Percentiles rank a stretch among this genome's conserved stretches.
Evolutionary conservation across 129 eudicot species (phyloP).

Genomic region (Arctium minus): DNA sequence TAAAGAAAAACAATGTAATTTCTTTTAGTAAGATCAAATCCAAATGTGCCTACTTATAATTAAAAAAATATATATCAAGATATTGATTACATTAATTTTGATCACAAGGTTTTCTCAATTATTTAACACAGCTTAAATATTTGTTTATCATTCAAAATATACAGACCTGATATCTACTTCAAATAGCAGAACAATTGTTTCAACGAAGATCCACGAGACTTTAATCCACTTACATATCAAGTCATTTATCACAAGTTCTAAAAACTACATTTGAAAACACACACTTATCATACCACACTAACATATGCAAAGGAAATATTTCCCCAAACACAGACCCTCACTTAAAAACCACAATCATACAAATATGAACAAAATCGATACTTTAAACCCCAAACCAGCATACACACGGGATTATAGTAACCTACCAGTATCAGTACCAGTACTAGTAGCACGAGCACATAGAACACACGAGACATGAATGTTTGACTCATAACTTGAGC

Average conservation of each 20-base stretch:
- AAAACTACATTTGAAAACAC: background rate
- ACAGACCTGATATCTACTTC: background rate
- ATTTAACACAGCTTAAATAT: too few relatives aligned
- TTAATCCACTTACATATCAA: background rate
- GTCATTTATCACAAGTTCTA: background rate
- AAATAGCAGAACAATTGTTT: background rate
- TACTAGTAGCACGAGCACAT: background rate
- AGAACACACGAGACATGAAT: background rate
- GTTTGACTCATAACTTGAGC: slow-evolving; percentile 47
- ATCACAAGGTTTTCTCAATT: too few relatives aligned
- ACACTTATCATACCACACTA: background rate
- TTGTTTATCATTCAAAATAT: too few relatives aligned
- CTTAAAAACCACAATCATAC: background rate
- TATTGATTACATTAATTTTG: too few relatives aligned
- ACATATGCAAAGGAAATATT: background rate
- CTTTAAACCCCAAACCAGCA: background rate
- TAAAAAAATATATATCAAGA: too few relatives aligned
- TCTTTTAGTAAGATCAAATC: too few relatives aligned
- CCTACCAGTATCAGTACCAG: background rate
- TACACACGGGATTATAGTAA: background rate
- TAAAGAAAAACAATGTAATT: too few relatives aligned
- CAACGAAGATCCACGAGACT: background rate
- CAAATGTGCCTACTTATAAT: too few relatives aligned
- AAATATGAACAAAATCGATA: slow-evolving; percentile 5
- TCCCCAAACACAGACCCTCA: slow-evolving; percentile 6